A percentile compares a stretch with the other conserved stretches of the same genome.
These are phyloP conservation scores for Neophaeococcomyces aloes DNA, from an alignment of 2,329 filamentous ascomycete genomes.

Conservation along the genomic window DNA sequence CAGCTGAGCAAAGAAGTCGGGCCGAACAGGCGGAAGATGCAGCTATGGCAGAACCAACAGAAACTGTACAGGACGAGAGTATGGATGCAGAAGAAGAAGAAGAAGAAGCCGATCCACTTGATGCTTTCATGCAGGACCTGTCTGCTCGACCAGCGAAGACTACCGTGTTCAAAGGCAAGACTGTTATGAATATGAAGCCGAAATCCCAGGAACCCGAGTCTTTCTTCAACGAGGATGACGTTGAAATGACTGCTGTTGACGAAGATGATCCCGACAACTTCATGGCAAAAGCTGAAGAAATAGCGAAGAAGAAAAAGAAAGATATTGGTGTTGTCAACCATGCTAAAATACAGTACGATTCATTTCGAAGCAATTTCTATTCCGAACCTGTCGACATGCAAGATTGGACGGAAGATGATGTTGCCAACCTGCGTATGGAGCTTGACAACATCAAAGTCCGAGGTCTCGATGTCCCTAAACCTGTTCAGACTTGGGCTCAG, in stretches of 20 bases:
- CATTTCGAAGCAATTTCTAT: slow-evolving; percentile 91
- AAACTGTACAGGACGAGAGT: slow-evolving; percentile 30
- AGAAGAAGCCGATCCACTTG: slow-evolving; percentile 67
- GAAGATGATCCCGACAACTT: slow-evolving; percentile 55
- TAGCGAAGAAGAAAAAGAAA: slow-evolving; percentile 71
- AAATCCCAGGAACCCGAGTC: slow-evolving; percentile 62
- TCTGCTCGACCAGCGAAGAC: slow-evolving; percentile 35
- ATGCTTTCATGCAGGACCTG: slow-evolving; percentile 87
- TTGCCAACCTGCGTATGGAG: slow-evolving; percentile 70
- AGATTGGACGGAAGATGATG: slow-evolving; percentile 73
- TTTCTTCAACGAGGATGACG: slow-evolving; percentile 77
- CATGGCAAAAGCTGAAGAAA: slow-evolving; percentile 43
- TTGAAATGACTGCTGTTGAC: slow-evolving; percentile 49
- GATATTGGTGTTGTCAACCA: slow-evolving; percentile 86
- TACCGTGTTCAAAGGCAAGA: slow-evolving; percentile 24
- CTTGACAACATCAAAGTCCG: slow-evolving; percentile 92
- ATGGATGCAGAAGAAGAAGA: slow-evolving; percentile 60
- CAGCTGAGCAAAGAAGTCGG: slow-evolving; percentile 63
- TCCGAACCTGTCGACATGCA: slow-evolving; percentile 75
- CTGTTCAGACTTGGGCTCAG: slow-evolving; percentile 93
- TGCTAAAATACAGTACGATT: slow-evolving; percentile 69
- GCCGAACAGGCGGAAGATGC: slow-evolving; percentile 25
- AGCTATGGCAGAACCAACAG: slow-evolving; percentile 27
- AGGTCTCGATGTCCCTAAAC: slow-evolving; percentile 79
- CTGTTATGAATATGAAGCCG: slow-evolving; percentile 25